Conservation (phyloP, 768 basidiomycete genomes). For the Clitopilus passeckerianus region DNA sequence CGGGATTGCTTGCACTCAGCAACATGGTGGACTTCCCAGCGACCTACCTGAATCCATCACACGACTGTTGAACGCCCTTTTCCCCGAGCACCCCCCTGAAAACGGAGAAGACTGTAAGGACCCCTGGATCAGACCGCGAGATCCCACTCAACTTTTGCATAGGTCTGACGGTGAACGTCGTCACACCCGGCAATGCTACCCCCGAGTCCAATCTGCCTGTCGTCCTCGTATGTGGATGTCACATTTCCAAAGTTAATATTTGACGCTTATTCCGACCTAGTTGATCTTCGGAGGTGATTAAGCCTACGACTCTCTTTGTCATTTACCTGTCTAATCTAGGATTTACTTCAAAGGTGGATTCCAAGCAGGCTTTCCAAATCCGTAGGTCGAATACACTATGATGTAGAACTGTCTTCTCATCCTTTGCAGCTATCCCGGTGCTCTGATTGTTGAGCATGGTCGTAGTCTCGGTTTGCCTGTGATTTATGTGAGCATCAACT, state of each 20-base stretch:
- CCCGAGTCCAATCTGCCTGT: conserved; percentile 34
- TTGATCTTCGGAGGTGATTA: conserved; percentile 28
- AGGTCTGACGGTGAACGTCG: conserved; percentile 39
- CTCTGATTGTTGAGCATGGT: conserved; percentile 36
- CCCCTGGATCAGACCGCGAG: no score
- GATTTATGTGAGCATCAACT: conserved; percentile 53
- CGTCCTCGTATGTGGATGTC: conserved; percentile 24
- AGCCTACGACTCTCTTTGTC: not conserved
- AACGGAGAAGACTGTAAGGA: not conserved
- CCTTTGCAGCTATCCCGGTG: conserved; percentile 32
- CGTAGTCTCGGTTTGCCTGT: conserved; percentile 37
- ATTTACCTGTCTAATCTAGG: not conserved
- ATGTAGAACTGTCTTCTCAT: not conserved
- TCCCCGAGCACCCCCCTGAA: not conserved
- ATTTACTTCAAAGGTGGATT: conserved; percentile 21
- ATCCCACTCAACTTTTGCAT: not conserved
- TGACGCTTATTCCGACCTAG: conserved; percentile 9
- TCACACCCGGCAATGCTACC: conserved; percentile 26
- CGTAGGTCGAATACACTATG: conserved; percentile 29
- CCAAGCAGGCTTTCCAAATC: conserved; percentile 21
- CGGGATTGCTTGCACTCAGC: not conserved
- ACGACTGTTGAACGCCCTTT: not conserved
- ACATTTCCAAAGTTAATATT: not conserved
- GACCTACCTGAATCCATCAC: not conserved
- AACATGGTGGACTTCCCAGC: not conserved